A percentile compares a stretch with the other conserved stretches of the same genome.
Evolutionary conservation across 768 basidiomycete species (phyloP).

Genomic region (Termitomyces sp.): DNA sequence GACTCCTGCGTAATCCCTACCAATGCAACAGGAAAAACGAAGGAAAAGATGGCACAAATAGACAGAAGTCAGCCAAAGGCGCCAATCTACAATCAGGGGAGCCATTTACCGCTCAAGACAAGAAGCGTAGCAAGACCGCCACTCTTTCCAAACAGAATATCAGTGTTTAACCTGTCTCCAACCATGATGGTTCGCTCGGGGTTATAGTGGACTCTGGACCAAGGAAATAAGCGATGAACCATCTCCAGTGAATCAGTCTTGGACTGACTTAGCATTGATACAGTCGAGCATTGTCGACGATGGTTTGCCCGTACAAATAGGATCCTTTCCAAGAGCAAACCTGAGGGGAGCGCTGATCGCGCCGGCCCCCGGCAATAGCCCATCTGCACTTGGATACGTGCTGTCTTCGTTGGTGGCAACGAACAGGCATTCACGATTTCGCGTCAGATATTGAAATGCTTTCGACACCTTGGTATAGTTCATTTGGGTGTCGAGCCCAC

Average conservation of each 20-base stretch:
- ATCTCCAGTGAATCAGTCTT: neutral
- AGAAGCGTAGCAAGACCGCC: constrained; percentile 85
- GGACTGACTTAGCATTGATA: constrained; percentile 60
- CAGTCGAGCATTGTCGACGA: constrained; percentile 88
- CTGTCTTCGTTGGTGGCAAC: constrained; percentile 91
- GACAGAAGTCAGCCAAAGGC: neutral
- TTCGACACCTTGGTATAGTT: constrained; percentile 95
- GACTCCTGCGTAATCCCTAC: constrained; percentile 73
- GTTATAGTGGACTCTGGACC: constrained; percentile 75
- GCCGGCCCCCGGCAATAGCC: constrained; percentile 81
- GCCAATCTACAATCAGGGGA: neutral
- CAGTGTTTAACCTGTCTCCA: constrained; percentile 92
- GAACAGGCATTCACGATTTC: constrained; percentile 77
- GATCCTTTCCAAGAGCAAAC: constrained; percentile 62
- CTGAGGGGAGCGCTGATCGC: constrained; percentile 78
- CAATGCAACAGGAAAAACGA: neutral
- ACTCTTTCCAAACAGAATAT: constrained; percentile 88
- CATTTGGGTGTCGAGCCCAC: constrained; percentile 80
- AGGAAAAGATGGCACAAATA: neutral
- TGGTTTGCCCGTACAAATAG: constrained; percentile 88
- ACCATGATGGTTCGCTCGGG: constrained; percentile 88
- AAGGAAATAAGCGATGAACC: neutral
- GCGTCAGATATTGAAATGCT: constrained; percentile 83
- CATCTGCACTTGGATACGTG: constrained; percentile 74
- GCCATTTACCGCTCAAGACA: constrained; percentile 75